Conservation (phyloP, 257 asterid genomes). For the Plectranthus barbatus region DNA sequence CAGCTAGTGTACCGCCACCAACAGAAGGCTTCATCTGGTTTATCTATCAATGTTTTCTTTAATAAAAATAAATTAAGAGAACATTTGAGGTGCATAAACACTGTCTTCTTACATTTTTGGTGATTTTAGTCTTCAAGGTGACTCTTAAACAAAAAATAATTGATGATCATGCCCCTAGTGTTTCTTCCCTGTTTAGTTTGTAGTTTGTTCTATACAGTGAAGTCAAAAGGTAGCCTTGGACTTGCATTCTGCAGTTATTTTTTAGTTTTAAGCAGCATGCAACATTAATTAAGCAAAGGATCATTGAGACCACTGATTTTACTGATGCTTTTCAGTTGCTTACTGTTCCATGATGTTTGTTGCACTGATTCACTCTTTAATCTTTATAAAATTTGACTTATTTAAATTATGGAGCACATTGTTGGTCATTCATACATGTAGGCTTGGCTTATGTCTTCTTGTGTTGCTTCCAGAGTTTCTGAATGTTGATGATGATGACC, state of each 20-base stretch:
- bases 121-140: too few species aligned
- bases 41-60: too few species aligned
- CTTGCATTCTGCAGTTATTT: neutral
- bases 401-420: neutral
- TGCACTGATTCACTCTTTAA: neutral
- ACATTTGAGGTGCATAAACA: too few species aligned
- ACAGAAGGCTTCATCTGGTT: neutral
- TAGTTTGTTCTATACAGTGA: neutral
- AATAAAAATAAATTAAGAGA: too few species aligned
- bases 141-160: neutral
- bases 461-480: conserved; percentile 49
- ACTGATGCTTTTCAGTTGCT: neutral
- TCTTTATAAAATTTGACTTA: neutral
- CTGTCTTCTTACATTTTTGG: too few species aligned
- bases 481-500: conserved; percentile 71
- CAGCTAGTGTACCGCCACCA: neutral
- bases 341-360: neutral
- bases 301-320: neutral
- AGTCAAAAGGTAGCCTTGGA: neutral
- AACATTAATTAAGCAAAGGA: neutral
- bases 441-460: conserved; percentile 16
- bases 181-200: neutral
- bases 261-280: neutral
- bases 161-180: neutral
- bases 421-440: neutral